Evolutionary conservation across 257 asterid genomes (phyloP).

Genomic region (Ballota nigra): DNA sequence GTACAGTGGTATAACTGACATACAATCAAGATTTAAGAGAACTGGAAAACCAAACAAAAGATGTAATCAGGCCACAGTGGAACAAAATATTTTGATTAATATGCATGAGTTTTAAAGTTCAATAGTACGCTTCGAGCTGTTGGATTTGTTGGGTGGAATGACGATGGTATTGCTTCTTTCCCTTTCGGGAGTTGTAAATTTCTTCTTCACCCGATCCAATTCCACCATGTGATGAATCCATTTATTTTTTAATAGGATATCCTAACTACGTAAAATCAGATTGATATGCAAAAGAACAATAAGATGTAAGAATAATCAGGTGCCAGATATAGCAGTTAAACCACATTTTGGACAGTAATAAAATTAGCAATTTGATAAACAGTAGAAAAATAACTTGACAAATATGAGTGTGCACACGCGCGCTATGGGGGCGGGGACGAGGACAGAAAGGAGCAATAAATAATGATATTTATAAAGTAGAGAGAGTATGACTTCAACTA

Average conservation of each 20-base stretch:
- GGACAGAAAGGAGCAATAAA: not conserved
- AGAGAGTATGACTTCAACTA: not conserved
- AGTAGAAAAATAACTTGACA: not conserved
- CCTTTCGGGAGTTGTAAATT: conserved; percentile 31
- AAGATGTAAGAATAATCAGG: no score
- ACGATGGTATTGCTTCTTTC: conserved; percentile 52
- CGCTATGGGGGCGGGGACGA: not conserved
- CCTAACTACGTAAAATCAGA: conserved; percentile 23
- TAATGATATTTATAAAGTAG: not conserved
- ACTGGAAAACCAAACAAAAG: not conserved
- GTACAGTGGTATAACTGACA: not conserved
- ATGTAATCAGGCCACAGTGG: not conserved
- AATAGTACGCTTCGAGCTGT: conserved; percentile 73
- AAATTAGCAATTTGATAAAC: not conserved
- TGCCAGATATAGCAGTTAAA: conserved; percentile 3
- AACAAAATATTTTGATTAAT: not conserved
- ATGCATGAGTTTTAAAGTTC: conserved; percentile 3
- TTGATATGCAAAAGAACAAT: conserved; percentile 14
- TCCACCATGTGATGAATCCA: conserved; percentile 39
- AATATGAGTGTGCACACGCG: not conserved
- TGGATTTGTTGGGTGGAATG: conserved; percentile 62
- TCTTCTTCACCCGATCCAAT: conserved; percentile 46
- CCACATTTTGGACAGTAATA: not conserved
- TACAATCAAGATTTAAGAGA: not conserved
- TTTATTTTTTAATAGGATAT: conserved; percentile 21